Evolutionary conservation across 805 yeast species (phyloP).

Genomic region (Nakazawaea laoshanensis): DNA sequence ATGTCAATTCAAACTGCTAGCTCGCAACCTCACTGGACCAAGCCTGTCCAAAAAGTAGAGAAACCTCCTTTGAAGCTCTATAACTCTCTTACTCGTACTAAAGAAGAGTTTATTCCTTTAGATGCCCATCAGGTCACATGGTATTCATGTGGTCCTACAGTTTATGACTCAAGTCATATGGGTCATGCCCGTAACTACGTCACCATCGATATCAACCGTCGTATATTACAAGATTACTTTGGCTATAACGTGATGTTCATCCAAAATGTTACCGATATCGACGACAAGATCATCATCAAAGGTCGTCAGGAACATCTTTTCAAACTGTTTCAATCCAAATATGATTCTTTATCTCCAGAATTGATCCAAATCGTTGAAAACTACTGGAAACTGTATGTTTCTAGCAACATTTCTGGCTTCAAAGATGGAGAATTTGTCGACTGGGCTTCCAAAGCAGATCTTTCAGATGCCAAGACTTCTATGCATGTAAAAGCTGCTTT

Average conservation of each 20-base stretch:
- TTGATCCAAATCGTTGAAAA: conserved; percentile 29
- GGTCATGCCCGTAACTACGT: conserved; percentile 98
- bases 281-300: conserved; percentile 90
- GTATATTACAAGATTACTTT: conserved; percentile 84
- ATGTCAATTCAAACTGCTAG: not conserved
- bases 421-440: conserved; percentile 18
- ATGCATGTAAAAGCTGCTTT: conserved; percentile 69
- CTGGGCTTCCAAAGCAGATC: conserved; percentile 44
- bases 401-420: conserved; percentile 44
- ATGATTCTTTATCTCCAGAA: conserved; percentile 22
- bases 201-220: conserved; percentile 84
- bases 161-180: conserved; percentile 93
- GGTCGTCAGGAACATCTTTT: conserved; percentile 86
- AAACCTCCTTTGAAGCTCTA: conserved; percentile 52
- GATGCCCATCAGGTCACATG: conserved; percentile 65
- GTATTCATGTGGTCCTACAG: conserved; percentile 99
- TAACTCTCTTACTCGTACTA: conserved; percentile 78
- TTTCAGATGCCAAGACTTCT: conserved; percentile 74
- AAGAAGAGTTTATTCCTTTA: conserved; percentile 70
- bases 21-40: conserved; percentile 20
- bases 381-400: conserved; percentile 42
- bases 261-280: conserved; percentile 98
- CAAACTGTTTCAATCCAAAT: conserved; percentile 39
- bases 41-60: conserved; percentile 15
- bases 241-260: conserved; percentile 84